Base-by-base conservation (phyloP, 1,284 basidiomycete species). In the Trametes versicolor region DNA sequence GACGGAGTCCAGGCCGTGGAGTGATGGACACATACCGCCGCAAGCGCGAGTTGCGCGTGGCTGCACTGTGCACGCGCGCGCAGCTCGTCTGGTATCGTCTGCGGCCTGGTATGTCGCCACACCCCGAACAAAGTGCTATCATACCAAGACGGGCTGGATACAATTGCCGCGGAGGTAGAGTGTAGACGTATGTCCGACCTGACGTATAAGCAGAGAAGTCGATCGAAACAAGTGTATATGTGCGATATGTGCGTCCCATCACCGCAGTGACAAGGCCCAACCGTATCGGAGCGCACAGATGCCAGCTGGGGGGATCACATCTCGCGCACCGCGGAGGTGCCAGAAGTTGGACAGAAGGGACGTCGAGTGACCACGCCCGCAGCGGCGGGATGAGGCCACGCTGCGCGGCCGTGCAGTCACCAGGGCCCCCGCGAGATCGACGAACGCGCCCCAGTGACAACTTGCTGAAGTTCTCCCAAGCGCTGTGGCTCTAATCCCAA, bases 1-100 rank as follows among this genome's bases (percentile, higher is more conserved):
- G 93, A 93, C 73, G 96, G 96, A 61, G 92, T 95, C 62, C 97
- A 99, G 80, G 95, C 92, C 27, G 82, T 95, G 58, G 88, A 89
- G 48, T 82, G 65, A 68, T 63, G 3, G 60, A n/a, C 47, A 21
- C 47, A 21, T 25, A 23, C 52, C 34, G 7, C 43, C 25, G 21
- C 43, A 51, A 49, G 39, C 51, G 45, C 45, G 19, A 29, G 25
- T 7, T 25, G 47, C 32, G 50, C 29, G 17, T 29, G 15, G 15
- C 41, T 17, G 41, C 19, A n/a, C 29, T 43, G 41, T 17, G 19
- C 41, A 13, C 41, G 19, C 41, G 17, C 41, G 41, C 41, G 41
- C 19, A 43, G 15, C 41, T 13, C 41, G 41, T n/a, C 41, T 43
- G 41, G 15, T 7, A 43, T n/a, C 19, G 29, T 12, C 50, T 43